A percentile compares a stretch with the other conserved stretches of the same genome.
phyloP scores from a whole-genome alignment of 768 basidiomycete genomes.

The Grammothele lineata region DNA sequence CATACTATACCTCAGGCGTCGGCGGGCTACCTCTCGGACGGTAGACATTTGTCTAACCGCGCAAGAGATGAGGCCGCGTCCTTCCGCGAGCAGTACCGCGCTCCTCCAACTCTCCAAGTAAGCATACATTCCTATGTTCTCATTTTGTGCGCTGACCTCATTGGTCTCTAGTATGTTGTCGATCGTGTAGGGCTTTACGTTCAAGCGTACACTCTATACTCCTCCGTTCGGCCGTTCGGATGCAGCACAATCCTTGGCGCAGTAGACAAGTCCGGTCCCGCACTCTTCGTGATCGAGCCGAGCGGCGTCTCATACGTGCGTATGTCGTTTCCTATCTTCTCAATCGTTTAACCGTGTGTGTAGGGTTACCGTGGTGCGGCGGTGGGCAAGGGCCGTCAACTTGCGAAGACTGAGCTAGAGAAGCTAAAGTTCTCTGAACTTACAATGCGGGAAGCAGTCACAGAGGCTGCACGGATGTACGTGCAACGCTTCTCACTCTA shows the following conservation, averaged over 20 bases:
- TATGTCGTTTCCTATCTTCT: conserved; percentile 10
- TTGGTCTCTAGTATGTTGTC: conserved; percentile 33
- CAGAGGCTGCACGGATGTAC: conserved; percentile 94
- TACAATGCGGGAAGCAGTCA: conserved; percentile 78
- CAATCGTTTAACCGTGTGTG: not conserved
- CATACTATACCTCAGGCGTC: conserved; percentile 61
- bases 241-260: conserved; percentile 89
- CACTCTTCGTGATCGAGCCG: conserved; percentile 88
- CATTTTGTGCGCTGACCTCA: not conserved
- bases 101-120: conserved; percentile 79
- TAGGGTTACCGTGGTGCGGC: conserved; percentile 96
- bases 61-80: conserved; percentile 80
- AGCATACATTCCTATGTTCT: not conserved
- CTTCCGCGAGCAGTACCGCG: conserved; percentile 68
- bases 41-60: conserved; percentile 78
- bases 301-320: conserved; percentile 87
- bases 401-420: conserved; percentile 97
- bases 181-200: conserved; percentile 87
- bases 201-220: conserved; percentile 96
- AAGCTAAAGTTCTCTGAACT: conserved; percentile 87
- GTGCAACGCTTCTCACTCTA: conserved; percentile 25
- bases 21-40: conserved; percentile 91
- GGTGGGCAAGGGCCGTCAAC: conserved; percentile 96
- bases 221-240: conserved; percentile 95
- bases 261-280: conserved; percentile 84